Conservation (phyloP, 768 basidiomycete genomes). For the Trametes cubensis region DNA sequence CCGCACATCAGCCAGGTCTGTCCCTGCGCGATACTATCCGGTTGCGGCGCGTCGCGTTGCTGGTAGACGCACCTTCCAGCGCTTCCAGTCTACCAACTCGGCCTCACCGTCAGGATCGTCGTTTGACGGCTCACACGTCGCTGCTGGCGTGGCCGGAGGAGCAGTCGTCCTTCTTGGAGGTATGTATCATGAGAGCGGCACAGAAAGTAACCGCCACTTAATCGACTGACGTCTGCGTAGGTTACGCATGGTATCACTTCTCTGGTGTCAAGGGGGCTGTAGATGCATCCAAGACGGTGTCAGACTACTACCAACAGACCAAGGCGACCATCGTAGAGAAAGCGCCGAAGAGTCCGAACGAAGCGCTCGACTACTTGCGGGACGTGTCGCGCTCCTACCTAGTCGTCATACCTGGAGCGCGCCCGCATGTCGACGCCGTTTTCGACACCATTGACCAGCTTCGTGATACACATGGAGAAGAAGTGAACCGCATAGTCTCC, state of each 20-base stretch:
- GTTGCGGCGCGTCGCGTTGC: constrained; percentile 27
- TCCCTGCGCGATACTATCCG: neutral
- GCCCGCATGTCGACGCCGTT: constrained; percentile 41
- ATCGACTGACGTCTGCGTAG: neutral
- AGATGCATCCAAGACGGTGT: constrained; percentile 37
- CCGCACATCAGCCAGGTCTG: constrained; percentile 4
- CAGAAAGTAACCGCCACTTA: neutral
- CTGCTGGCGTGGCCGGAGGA: constrained; percentile 37
- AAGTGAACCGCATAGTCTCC: constrained; percentile 41
- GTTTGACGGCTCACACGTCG: constrained; percentile 27
- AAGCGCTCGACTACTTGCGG: constrained; percentile 43
- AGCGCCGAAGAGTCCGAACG: constrained; percentile 35
- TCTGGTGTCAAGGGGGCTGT: constrained; percentile 43
- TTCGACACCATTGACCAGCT: constrained; percentile 47
- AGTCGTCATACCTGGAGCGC: constrained; percentile 42
- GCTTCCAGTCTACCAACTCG: constrained; percentile 29
- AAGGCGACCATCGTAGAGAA: constrained; percentile 31
- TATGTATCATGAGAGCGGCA: constrained; percentile 5
- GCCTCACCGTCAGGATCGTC: neutral
- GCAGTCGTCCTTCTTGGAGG: constrained; percentile 35
- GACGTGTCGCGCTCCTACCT: constrained; percentile 45
- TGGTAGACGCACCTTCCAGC: constrained; percentile 23
- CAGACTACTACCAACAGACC: constrained; percentile 32
- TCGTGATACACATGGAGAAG: constrained; percentile 42
- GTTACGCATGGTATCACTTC: constrained; percentile 44